Base-by-base conservation (phyloP, 441 rosid genomes). In the Bocquillonia castaneifolia region DNA sequence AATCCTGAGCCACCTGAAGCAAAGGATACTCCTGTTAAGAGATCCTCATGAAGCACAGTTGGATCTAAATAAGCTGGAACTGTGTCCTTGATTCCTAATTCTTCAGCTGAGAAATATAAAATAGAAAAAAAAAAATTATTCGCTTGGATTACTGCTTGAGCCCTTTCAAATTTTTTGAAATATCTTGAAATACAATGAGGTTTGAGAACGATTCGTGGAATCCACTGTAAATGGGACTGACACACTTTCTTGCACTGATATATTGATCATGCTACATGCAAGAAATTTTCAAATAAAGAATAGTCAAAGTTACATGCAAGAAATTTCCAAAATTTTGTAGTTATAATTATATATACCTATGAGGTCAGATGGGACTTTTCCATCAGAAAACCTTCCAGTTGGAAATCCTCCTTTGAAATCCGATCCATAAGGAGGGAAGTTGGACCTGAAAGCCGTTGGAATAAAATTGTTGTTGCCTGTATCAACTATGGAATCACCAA, bases 1-100 rank as follows among this genome's bases (percentile, higher is more conserved):
- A 75, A 93, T 23, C 98, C 98, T 2, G 76, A 15, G 63, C 87
- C 97, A 32, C 97, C 90, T 0, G 98, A 89, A 26, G 97, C 98
- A 66, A 93, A 93, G 73, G 83, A 76, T n/a, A 88, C 97, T 32
- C 98, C 98, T 5, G 96, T 88, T 56, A 72, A n/a, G 15, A 89
- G 86, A 73, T 93, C 97, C 64, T 79, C 18, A 10, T 81, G 72
- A 57, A 61, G 68, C 45, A 93, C 32, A 4, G 72, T 67, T 51
- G 88, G 86, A 63, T 86, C 90, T 44, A 90, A 65, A 77, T 90
- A 93, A 44, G 98, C 85, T 0, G 96, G 97, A 20, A 93, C 66
- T 0, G 14, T 5, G 6, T 63, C 72, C 72, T 90, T 93, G 23
- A 93, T 67, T 65, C 91, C 97, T 10, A 91, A 10, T 72, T 84